Evolutionary conservation across 768 basidiomycete species (phyloP), one percentile per base, ranked within the genome.

Genomic region (Suillus placidus): DNA sequence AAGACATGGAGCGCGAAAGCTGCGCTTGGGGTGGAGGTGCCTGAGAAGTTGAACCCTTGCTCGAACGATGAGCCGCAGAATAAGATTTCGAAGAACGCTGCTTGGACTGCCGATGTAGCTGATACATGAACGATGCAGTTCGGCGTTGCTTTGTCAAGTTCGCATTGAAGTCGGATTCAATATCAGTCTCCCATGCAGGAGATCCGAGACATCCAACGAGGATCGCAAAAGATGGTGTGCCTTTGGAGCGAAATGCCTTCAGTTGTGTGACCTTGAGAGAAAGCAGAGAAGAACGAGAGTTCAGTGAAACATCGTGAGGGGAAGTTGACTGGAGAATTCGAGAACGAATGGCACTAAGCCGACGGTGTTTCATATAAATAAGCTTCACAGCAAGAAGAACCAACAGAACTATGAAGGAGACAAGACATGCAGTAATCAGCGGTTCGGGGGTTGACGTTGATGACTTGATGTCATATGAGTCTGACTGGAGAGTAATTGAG

Each of bases 181-280:
- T 54, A 14, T 37, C 61, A 2, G 72, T 74, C 64, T 76, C 76
- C 75, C 77, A 78, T n/a, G 65, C 20, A 35, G 76, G 76, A 14
- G 77, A 78, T 35, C 76, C 76, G 16, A 76, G 67, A 58, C 68
- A 78, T 8, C 76, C 77, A 14, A 76, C 68, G 54, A 73, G 49
- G 34, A 78, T 40, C 2, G 69, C 72, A 9, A 68, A 62, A 23
- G 61, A 43, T 23, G 57, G 38, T 60, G 54, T 20, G 26, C 18
- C 60, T 26, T 35, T 14, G 9, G 51, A 60, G 7, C 67, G 61
- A 16, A 60, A 47, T 13, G 57, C 52, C 61, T 55, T 37, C 34
- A 26, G 61, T 23, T 23, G 34, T 26, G 35, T 26, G 34, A 6
- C 37, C 13, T 73, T 68, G 47, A 55, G 16, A 47, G 58, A 43